Evolutionary conservation across 129 eudicot species (phyloP), one percentile per base, ranked within the genome.

Genomic region (Saussurea involucrata): DNA sequence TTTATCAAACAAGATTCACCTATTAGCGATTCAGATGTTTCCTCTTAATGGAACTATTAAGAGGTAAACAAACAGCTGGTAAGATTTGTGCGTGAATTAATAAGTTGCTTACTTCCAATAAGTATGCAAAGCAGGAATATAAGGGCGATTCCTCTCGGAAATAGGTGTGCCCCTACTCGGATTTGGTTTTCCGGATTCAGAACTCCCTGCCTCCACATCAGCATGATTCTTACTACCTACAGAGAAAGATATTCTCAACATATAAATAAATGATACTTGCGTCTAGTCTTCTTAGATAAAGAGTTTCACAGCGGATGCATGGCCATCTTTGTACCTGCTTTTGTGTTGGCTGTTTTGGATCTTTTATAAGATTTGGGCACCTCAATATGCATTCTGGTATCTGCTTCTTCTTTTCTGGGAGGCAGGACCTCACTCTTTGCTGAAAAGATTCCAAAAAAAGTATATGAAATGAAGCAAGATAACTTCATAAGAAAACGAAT

Each of bases 31-130:
- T n/a, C n/a, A n/a, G n/a, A n/a, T n/a, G n/a, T n/a, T n/a, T n/a
- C n/a, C n/a, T n/a, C n/a, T n/a, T n/a, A n/a, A n/a, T n/a, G n/a
- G n/a, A n/a, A n/a, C n/a, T n/a, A n/a, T n/a, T n/a, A n/a, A n/a
- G n/a, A n/a, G n/a, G n/a, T n/a, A n/a, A n/a, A n/a, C n/a, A n/a
- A n/a, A n/a, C n/a, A n/a, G n/a, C n/a, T n/a, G n/a, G n/a, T n/a
- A n/a, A n/a, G 60, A 57, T 27, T 22, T 36, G 49, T 44, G 34
- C 17, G 57, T 31, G 36, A 49, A 74, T 55, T 55, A 12, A 69
- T 7, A 72, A 68, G 25, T 34, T 66, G 77, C 88, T 86, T 83
- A 90, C 96, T 44, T 88, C 96, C 96, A 90, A 53, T 73, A 76
- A 75, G 86, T 71, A 80, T 46, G 61, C 29, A 69, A 27, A 65